A percentile compares a stretch with the other conserved stretches of the same genome.
These are phyloP conservation scores for Pyricularia pennisetigena DNA, from an alignment of 2,329 filamentous ascomycete genomes.

Conservation along the genomic window DNA sequence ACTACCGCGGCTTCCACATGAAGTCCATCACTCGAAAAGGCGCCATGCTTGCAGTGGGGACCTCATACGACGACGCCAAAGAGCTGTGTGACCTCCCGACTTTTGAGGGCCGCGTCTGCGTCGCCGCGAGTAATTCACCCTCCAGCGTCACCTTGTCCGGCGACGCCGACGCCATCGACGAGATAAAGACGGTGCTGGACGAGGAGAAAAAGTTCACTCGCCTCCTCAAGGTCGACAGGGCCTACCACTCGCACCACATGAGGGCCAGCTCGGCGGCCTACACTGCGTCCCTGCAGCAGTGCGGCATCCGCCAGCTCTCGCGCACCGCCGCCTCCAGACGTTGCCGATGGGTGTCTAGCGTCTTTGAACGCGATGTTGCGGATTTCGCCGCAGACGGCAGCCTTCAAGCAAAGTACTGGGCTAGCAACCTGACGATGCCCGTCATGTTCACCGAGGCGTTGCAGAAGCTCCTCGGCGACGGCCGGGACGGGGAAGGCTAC, in stretches of 20 bases:
- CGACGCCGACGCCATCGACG: slow-evolving; percentile 11
- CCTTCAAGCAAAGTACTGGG: slow-evolving; percentile 18
- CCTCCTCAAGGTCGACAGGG: slow-evolving; percentile 14
- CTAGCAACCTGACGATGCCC: slow-evolving; percentile 22
- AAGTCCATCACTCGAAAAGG: neutral
- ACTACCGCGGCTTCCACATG: slow-evolving; percentile 11
- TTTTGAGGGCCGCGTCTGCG: neutral
- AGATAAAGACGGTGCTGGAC: slow-evolving; percentile 10
- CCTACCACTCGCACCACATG: slow-evolving; percentile 19
- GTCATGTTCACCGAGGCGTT: slow-evolving; percentile 33
- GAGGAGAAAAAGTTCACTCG: slow-evolving; percentile 8
- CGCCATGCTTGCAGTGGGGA: slow-evolving; percentile 31
- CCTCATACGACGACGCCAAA: slow-evolving; percentile 6
- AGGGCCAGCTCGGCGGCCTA: neutral
- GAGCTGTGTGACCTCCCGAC: neutral
- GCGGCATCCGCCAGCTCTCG: neutral
- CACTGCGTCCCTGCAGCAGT: neutral
- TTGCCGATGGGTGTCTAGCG: neutral
- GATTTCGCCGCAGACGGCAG: neutral
- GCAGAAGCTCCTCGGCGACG: slow-evolving; percentile 11
- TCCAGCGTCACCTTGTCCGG: slow-evolving; percentile 34
- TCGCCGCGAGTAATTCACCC: neutral
- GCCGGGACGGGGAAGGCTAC: slow-evolving; percentile 11
- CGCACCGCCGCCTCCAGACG: neutral
- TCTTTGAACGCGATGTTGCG: neutral